phyloP scores from a whole-genome alignment of 805 yeast genomes.

The Wickerhamiella domercqiae region DNA sequence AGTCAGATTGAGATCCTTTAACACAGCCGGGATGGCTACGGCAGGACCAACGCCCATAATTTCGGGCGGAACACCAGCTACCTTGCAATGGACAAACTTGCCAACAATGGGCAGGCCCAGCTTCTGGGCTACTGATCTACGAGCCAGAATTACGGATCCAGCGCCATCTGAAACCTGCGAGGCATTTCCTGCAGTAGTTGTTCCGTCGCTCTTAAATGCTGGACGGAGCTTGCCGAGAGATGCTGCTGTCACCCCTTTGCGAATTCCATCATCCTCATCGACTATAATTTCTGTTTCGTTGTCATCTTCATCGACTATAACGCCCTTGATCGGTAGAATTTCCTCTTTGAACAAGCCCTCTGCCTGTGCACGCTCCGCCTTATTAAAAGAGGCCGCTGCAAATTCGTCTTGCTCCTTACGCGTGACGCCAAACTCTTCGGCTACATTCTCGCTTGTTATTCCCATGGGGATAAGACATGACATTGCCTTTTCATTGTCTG shows the following conservation, averaged over 20 bases:
- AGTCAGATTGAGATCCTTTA: constrained; percentile 43
- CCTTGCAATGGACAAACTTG: constrained; percentile 61
- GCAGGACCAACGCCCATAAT: constrained; percentile 98
- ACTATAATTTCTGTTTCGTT: constrained; percentile 39
- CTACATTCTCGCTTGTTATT: constrained; percentile 83
- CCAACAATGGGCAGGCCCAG: constrained; percentile 59
- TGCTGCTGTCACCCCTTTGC: constrained; percentile 68
- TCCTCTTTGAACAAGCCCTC: constrained; percentile 73
- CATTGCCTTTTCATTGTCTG: constrained; percentile 33
- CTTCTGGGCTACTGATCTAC: constrained; percentile 70
- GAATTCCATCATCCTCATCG: constrained; percentile 76
- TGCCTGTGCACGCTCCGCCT: constrained; percentile 63
- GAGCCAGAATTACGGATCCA: constrained; percentile 71
- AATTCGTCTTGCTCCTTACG: constrained; percentile 72
- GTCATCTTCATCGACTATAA: constrained; percentile 40
- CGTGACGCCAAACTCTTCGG: constrained; percentile 44
- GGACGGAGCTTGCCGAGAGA: constrained; percentile 65
- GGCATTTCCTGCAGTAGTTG: constrained; percentile 91
- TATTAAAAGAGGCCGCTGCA: constrained; percentile 73
- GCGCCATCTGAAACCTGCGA: constrained; percentile 96
- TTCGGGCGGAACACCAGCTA: constrained; percentile 92
- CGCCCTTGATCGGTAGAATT: constrained; percentile 64
- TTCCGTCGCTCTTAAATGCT: constrained; percentile 71
- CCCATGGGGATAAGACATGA: constrained; percentile 94
- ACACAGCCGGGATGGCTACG: constrained; percentile 75